phyloP scores from a whole-genome alignment of 345 rosid genomes.

The Crucihimalaya himalaica region DNA sequence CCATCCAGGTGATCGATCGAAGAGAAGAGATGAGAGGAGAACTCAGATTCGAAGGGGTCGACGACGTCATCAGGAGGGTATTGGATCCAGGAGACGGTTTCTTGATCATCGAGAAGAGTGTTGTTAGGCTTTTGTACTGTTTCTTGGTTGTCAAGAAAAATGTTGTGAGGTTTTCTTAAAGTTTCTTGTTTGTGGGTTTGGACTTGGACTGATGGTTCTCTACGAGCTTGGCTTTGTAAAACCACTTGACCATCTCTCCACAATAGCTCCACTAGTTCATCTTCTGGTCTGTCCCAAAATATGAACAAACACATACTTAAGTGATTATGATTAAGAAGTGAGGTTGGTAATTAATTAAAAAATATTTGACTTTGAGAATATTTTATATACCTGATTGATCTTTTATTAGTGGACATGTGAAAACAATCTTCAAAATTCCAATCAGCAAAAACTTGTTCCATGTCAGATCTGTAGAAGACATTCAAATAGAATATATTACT shows the following conservation, averaged over 20 bases:
- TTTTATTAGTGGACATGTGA: conserved; percentile 48
- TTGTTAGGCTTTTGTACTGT: conserved; percentile 5
- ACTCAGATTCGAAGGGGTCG: conserved; percentile 57
- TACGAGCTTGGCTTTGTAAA: conserved; percentile 59
- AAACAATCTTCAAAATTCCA: conserved; percentile 65
- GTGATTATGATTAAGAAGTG: not conserved
- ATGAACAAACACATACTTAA: not conserved
- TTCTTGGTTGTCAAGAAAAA: conserved; percentile 30
- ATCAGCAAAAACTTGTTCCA: conserved; percentile 60
- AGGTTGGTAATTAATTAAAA: not conserved
- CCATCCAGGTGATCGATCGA: conserved; percentile 13
- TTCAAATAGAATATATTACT: conserved; percentile 12
- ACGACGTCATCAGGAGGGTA: conserved; percentile 53
- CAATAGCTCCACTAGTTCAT: conserved; percentile 68
- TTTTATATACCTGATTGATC: conserved; percentile 46
- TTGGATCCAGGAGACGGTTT: conserved; percentile 68
- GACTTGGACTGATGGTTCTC: conserved; percentile 39
- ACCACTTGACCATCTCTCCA: conserved; percentile 78
- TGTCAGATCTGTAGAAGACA: conserved; percentile 41
- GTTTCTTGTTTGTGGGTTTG: conserved; percentile 31
- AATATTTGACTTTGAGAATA: not conserved
- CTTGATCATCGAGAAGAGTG: conserved; percentile 47
- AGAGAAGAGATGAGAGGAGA: conserved; percentile 57
- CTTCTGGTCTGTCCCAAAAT: conserved; percentile 47
- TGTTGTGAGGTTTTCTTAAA: conserved; percentile 4